Evolutionary conservation across 306 rosid species (phyloP), one percentile per base, ranked within the genome.

Genomic region (Erythrophleum fordii): DNA sequence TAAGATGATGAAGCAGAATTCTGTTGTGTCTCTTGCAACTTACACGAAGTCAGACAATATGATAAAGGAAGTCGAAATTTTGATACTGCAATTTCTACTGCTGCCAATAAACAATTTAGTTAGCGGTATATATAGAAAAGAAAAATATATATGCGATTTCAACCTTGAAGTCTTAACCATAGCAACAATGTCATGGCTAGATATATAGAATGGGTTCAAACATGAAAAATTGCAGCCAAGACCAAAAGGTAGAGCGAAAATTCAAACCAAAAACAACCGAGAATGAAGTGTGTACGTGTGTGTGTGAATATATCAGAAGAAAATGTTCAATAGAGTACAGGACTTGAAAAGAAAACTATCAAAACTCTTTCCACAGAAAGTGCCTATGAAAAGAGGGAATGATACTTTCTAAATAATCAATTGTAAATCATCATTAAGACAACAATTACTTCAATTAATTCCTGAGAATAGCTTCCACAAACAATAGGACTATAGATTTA

Each of bases 11-110:
- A 81, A 60, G 66, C 76, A 8, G 46, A 75, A 72, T 55, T 76
- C 64, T 42, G 66, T 37, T 0, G 49, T 52, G 73, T 42, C 34
- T 69, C 83, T 79, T 51, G 46, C 79, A 79, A 83, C 84, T 82
- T 62, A 52, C 76, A 77, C 81, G 80, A 48, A 85, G 83, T 39
- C 71, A 51, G 20, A 67, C 56, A 73, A 67, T 25, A 46, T 52
- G 70, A 83, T 39, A 81, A 85, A 79, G 69, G 37, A 52, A 60
- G 71, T 61, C 11, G 69, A 72, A 62, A 58, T 48, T 66, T 86
- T 61, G 84, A 87, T 39, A 72, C 88, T 37, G 70, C 35, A 80
- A 83, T 73, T n/a, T 82, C 79, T 42, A 72, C 52, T 52, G 76
- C 84, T 74, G 73, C 68, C 37, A 77, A 78, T 20, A 77, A 65